Percentiles rank a stretch among this genome's conserved stretches.
Evolutionary conservation across 331 rosid genomes (phyloP).

Genomic region (Rhamnella rubrinervis): DNA sequence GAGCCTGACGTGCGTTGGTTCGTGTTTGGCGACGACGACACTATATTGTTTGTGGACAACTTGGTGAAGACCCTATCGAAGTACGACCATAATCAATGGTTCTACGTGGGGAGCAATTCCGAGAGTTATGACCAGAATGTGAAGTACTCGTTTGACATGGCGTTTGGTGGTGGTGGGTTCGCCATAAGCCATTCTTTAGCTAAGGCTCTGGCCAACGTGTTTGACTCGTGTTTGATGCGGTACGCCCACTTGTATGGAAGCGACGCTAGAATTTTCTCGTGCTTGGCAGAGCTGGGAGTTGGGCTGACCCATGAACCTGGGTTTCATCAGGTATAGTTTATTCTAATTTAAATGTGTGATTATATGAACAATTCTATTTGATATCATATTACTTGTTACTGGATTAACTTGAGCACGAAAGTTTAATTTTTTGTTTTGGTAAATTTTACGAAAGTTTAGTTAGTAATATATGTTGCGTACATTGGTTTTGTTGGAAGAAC

Average conservation of each 20-base stretch:
- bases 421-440: no score
- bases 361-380: background rate
- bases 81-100: constrained; percentile 76
- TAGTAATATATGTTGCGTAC: background rate
- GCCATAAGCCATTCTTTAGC: constrained; percentile 82
- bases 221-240: constrained; percentile 84
- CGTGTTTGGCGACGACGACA: constrained; percentile 91
- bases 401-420: background rate
- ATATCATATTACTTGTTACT: no score
- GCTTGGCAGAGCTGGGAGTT: constrained; percentile 87
- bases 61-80: constrained; percentile 57
- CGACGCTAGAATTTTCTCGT: constrained; percentile 82
- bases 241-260: constrained; percentile 87
- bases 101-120: constrained; percentile 69
- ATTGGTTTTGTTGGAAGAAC: no score
- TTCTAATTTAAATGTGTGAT: background rate
- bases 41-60: constrained; percentile 84
- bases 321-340: constrained; percentile 77
- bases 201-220: constrained; percentile 62
- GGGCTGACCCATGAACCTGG: constrained; percentile 86
- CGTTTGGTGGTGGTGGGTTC: constrained; percentile 96
- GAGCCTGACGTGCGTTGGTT: constrained; percentile 82
- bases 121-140: constrained; percentile 81
- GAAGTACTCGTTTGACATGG: constrained; percentile 74
- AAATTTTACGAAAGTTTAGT: background rate